Percentiles rank a stretch among this genome's conserved stretches.
Conservation (phyloP, 2,329 filamentous ascomycete genomes). For the Venturia effusa region DNA sequence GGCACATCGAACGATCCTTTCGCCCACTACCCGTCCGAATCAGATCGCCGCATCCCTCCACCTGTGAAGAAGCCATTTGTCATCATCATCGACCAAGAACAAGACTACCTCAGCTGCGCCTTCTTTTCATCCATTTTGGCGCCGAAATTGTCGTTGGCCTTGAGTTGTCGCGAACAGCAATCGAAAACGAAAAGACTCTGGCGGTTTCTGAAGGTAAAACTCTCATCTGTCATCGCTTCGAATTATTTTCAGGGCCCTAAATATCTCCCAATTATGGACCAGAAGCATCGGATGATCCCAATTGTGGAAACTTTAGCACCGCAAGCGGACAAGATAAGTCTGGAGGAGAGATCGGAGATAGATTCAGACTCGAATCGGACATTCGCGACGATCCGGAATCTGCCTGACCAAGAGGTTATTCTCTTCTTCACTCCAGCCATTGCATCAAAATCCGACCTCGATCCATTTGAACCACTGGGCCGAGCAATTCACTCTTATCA, state of each 20-base stretch:
- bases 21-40: not conserved
- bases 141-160: not conserved
- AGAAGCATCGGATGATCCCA: not conserved
- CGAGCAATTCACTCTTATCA: conserved; percentile 50
- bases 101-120: not conserved
- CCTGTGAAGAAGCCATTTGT: not conserved
- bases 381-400: conserved; percentile 21
- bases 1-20: not conserved
- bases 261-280: not conserved
- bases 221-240: not conserved
- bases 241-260: not conserved
- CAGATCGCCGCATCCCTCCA: not conserved
- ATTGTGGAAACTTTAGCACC: not conserved
- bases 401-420: conserved; percentile 29
- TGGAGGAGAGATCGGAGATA: not conserved
- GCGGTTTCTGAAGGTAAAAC: not conserved
- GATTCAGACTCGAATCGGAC: conserved; percentile 14
- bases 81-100: not conserved
- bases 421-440: conserved; percentile 35
- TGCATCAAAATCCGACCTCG: conserved; percentile 23
- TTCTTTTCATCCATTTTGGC: not conserved
- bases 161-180: not conserved
- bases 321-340: not conserved
- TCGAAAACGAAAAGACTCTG: not conserved
- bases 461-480: conserved; percentile 65